Base-by-base conservation (phyloP, 495 filamentous ascomycete species). In the Pseudomonodictys pantanalensis region DNA sequence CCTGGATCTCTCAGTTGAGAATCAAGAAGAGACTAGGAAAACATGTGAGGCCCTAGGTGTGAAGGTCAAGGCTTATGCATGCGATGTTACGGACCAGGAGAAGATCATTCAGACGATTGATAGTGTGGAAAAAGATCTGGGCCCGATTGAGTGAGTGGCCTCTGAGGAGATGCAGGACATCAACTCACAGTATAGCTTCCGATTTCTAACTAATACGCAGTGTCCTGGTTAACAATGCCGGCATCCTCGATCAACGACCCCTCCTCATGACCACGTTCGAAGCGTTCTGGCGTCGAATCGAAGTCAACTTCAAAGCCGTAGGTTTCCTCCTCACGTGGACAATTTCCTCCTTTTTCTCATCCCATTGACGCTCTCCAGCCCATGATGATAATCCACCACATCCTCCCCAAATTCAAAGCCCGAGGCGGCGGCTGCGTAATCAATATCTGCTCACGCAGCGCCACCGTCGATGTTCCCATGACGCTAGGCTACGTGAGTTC, bases 281-380 rank as follows among this genome's bases (percentile, higher is more conserved):
- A 18, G 18, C 24, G 17, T 60, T 60, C 50, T 60, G 58, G 58
- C 41, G 58, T 6, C 58, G 54, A 33, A 60, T 60, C 22, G 58
- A 60, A 29, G 58, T 60, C 20, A 60, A 60, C 29, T 60, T 60
- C 58, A 60, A 60, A 54, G 58, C 49, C 9, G 53, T 56, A 48
- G 33, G 26, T 56, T 7, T 25, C 11, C 28, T 18, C 20, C 18
- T 25, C 12, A 18, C 5, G 20, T n/a, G 10, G 5, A 22, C 24
- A 9, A 3, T 15, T 15, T 18, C 38, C 38, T 15, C 38, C 38
- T 41, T 5, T 41, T 3, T 18, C n/a, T 12, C 2, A 20, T 32
- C 22, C 24, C 1, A n/a, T 15, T 54, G 20, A 54, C 24, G 20
- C 1, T 9, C 7, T 2, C 6, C 17, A 56, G 41, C 58, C 58